These are phyloP conservation scores for Aspergillus hiratsukae DNA, from an alignment of 2,329 filamentous ascomycete species.

Conservation along the genomic window DNA sequence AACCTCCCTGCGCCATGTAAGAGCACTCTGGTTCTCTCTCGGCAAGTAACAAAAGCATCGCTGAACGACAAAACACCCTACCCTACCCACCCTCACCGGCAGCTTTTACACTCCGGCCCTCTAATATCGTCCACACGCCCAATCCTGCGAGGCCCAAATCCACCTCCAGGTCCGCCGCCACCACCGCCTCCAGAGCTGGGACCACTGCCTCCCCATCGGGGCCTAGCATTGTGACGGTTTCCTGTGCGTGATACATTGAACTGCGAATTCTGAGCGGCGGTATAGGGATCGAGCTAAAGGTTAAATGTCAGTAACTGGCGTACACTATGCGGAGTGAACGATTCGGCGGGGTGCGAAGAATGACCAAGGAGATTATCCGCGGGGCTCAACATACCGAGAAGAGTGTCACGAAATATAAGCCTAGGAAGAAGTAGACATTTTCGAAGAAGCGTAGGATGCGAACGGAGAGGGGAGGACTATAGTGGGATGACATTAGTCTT, in stretches of 20 bases:
- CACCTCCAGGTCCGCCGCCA: slow-evolving; percentile 23
- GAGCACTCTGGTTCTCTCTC: not conserved
- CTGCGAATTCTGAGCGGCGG: slow-evolving; percentile 41
- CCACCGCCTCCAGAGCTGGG: slow-evolving; percentile 25
- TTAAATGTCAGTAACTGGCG: slow-evolving; percentile 9
- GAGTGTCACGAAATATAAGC: slow-evolving; percentile 46
- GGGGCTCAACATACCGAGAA: slow-evolving; percentile 38
- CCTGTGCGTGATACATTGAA: slow-evolving; percentile 40
- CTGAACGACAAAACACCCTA: not conserved
- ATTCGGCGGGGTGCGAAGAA: not conserved
- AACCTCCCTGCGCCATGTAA: not conserved
- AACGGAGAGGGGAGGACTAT: slow-evolving; percentile 43
- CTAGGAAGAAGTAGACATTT: slow-evolving; percentile 44
- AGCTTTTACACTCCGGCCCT: slow-evolving; percentile 45
- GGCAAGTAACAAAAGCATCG: not conserved
- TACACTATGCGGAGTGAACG: not conserved
- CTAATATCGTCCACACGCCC: slow-evolving; percentile 46
- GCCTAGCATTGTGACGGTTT: slow-evolving; percentile 19
- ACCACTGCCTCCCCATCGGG: slow-evolving; percentile 22
- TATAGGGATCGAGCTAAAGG: slow-evolving; percentile 43
- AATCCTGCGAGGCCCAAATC: slow-evolving; percentile 34
- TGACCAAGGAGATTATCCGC: not conserved
- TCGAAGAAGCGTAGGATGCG: slow-evolving; percentile 40
- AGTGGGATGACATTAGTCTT: slow-evolving; percentile 3
- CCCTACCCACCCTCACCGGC: slow-evolving; percentile 24